These are phyloP conservation scores for Friedmanniomyces endolithicus DNA, from an alignment of 495 filamentous ascomycete species.

Conservation along the genomic window DNA sequence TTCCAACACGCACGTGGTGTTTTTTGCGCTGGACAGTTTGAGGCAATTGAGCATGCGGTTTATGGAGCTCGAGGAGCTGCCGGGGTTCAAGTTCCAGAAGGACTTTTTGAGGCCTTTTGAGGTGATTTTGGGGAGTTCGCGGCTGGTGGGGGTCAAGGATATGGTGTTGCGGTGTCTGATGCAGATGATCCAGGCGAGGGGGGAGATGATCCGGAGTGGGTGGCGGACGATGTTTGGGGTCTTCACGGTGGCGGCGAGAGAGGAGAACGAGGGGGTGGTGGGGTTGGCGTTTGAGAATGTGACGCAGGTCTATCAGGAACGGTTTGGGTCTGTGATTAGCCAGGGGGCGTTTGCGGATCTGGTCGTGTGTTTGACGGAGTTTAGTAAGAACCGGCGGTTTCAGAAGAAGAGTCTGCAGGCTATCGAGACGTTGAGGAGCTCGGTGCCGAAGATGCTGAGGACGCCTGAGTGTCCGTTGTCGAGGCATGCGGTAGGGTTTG, in stretches of 20 bases:
- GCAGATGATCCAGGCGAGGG: slow-evolving; percentile 95
- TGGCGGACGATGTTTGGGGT: slow-evolving; percentile 99
- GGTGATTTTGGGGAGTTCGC: slow-evolving; percentile 89
- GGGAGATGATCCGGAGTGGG: slow-evolving; percentile 89
- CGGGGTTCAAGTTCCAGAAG: slow-evolving; percentile 99
- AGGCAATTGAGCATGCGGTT: slow-evolving; percentile 95
- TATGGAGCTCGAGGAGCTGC: slow-evolving; percentile 94
- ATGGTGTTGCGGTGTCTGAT: slow-evolving; percentile 95
- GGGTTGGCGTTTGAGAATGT: slow-evolving; percentile 95
- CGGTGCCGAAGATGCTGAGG: slow-evolving; percentile 83
- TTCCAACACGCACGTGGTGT: slow-evolving; percentile 86
- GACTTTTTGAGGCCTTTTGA: slow-evolving; percentile 98
- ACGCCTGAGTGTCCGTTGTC: slow-evolving; percentile 93
- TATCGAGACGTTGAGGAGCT: slow-evolving; percentile 85
- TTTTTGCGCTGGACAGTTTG: slow-evolving; percentile 89
- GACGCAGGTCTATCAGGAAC: slow-evolving; percentile 92
- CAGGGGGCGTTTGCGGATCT: slow-evolving; percentile 96
- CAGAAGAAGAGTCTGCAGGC: slow-evolving; percentile 96
- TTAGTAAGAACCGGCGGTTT: slow-evolving; percentile 94
- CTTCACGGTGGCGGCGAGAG: slow-evolving; percentile 86
- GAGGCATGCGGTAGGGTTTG: slow-evolving; percentile 33
- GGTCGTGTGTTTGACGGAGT: slow-evolving; percentile 90
- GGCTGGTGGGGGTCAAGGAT: slow-evolving; percentile 82
- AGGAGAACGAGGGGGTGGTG: slow-evolving; percentile 90
- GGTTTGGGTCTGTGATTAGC: slow-evolving; percentile 88